Evolutionary conservation across 1,284 basidiomycete genomes (phyloP).

Genomic region (Puccinia sorghi): DNA sequence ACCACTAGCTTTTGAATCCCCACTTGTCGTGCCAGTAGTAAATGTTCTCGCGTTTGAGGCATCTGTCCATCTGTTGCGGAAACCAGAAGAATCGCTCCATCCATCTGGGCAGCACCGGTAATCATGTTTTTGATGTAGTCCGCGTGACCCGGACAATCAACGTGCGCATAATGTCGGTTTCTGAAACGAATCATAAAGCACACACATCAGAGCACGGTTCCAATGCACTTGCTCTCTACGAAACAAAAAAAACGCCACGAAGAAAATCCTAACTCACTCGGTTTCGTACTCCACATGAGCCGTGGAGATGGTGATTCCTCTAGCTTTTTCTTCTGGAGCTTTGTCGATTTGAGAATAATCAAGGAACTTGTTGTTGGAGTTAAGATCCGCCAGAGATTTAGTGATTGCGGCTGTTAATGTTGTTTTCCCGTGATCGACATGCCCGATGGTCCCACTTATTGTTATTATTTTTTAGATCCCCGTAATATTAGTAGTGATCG

Average conservation of each 20-base stretch:
- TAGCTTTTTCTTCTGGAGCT: slow-evolving; percentile 99
- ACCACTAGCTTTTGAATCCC: slow-evolving; percentile 98
- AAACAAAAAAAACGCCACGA: not conserved
- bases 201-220: not conserved
- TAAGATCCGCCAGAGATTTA: slow-evolving; percentile 79
- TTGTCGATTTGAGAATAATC: slow-evolving; percentile 99
- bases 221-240: not conserved
- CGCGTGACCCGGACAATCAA: slow-evolving; percentile 82
- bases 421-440: slow-evolving; percentile 66
- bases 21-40: slow-evolving; percentile 95
- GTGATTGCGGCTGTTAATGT: slow-evolving; percentile 98
- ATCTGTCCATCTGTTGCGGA: slow-evolving; percentile 99
- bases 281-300: slow-evolving; percentile 98
- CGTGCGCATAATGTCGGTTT: slow-evolving; percentile 94
- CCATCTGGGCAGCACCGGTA: slow-evolving; percentile 99
- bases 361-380: slow-evolving; percentile 84
- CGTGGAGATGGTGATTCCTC: slow-evolving; percentile 92
- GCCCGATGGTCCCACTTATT: slow-evolving; percentile 44
- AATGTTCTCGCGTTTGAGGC: slow-evolving; percentile 98
- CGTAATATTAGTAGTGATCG: not conserved
- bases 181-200: slow-evolving; percentile 32
- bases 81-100: slow-evolving; percentile 70
- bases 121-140: slow-evolving; percentile 86
- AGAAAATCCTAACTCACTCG: slow-evolving; percentile 54
- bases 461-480: not conserved